Conservation (phyloP, 208 protist species). For the Acanthamoeba lenticulata region DNA sequence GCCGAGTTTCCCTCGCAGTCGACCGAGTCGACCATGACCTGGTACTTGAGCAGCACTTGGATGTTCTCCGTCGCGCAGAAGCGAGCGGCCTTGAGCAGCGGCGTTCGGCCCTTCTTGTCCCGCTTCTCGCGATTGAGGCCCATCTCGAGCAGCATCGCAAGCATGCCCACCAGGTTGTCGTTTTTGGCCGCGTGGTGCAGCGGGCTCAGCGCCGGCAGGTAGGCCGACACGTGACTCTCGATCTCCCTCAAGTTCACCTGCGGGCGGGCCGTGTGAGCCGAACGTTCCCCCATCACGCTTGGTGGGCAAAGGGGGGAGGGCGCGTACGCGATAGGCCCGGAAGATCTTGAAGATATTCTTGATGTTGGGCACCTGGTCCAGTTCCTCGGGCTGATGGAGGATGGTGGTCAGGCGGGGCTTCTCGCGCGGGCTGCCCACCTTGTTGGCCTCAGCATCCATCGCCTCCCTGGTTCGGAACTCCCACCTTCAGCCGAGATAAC, state of each 20-base stretch:
- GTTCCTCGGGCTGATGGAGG: slow-evolving; percentile 12
- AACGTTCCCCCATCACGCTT: background rate
- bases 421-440: background rate
- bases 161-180: background rate
- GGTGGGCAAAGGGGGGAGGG: background rate
- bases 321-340: background rate
- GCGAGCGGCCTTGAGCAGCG: slow-evolving; percentile 3
- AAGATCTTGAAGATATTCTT: slow-evolving; percentile 10
- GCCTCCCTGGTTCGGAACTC: too few species aligned
- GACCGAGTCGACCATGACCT: background rate
- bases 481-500: too few species aligned
- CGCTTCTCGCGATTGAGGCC: slow-evolving; percentile 25
- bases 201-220: background rate
- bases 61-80: slow-evolving; percentile 6
- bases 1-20: slow-evolving; percentile 23
- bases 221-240: background rate
- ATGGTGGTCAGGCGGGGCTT: background rate
- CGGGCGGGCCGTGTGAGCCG: background rate
- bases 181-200: background rate
- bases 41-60: background rate
- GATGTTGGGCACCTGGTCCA: slow-evolving; percentile 29
- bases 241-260: slow-evolving; percentile 19
- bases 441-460: background rate
- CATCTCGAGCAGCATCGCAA: background rate
- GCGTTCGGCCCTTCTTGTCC: slow-evolving; percentile 29